These are phyloP conservation scores for Singerocomus rubriflavus DNA, from an alignment of 1,284 basidiomycete species.

Conservation along the genomic window DNA sequence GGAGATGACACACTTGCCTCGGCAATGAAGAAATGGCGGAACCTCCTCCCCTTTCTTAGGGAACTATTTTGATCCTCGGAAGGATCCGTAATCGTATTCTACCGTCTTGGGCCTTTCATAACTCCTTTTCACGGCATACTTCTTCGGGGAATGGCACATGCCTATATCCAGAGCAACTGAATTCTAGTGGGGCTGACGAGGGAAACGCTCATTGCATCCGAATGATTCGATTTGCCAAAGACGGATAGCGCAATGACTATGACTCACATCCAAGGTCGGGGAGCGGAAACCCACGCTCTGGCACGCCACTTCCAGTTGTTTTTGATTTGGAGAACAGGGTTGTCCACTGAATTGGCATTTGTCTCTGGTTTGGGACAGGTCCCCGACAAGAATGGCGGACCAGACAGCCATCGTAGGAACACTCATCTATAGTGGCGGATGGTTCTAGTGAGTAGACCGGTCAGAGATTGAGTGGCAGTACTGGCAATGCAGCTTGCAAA, in stretches of 20 bases:
- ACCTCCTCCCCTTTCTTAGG: neutral
- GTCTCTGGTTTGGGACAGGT: neutral
- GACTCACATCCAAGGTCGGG: neutral
- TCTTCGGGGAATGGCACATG: neutral
- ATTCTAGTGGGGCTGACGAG: neutral
- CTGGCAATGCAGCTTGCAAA: neutral
- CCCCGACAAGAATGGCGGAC: neutral
- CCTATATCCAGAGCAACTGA: neutral
- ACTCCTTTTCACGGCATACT: neutral
- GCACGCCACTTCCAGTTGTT: neutral
- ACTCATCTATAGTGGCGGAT: neutral
- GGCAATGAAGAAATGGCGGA: neutral
- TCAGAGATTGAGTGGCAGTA: neutral
- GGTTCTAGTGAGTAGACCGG: neutral
- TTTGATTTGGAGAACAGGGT: neutral
- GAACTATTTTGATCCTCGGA: conserved; percentile 1
- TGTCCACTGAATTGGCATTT: neutral
- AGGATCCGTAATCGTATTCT: neutral
- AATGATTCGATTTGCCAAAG: neutral
- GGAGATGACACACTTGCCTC: neutral
- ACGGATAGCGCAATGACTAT: neutral
- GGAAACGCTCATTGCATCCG: neutral
- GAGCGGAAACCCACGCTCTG: neutral
- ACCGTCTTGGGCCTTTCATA: neutral
- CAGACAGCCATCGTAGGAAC: too few relatives aligned